phyloP scores from a whole-genome alignment of 176 grass and related monocot species.

The Ensete ventricosum region DNA sequence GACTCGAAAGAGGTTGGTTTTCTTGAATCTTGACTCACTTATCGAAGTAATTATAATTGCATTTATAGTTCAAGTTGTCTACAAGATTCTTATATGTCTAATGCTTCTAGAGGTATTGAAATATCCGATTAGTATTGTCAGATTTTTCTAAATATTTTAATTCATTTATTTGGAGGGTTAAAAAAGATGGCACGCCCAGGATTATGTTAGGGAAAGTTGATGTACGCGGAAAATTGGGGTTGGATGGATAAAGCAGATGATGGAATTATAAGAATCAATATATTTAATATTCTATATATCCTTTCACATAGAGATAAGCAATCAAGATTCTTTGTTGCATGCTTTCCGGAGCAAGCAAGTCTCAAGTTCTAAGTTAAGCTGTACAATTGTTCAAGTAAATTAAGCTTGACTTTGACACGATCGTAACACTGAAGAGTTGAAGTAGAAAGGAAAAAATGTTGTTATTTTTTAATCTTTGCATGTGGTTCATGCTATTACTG shows the following conservation, averaged over 20 bases:
- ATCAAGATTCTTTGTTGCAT: too few relatives aligned
- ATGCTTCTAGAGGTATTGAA: not conserved
- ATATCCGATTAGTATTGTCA: not conserved
- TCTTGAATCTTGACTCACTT: not conserved
- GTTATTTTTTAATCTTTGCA: too few relatives aligned
- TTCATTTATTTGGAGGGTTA: not conserved
- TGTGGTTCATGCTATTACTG: too few relatives aligned
- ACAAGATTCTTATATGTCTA: not conserved
- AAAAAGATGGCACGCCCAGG: not conserved
- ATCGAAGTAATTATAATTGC: not conserved
- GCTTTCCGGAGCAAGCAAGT: too few relatives aligned
- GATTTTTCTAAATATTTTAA: not conserved
- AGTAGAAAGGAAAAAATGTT: too few relatives aligned
- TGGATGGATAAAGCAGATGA: not conserved
- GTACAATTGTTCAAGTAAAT: not conserved
- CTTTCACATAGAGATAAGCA: not conserved
- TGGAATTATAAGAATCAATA: not conserved
- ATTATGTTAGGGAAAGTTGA: not conserved
- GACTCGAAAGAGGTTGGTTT: constrained; percentile 66
- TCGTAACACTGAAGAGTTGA: not conserved
- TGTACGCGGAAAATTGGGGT: not conserved
- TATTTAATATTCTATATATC: not conserved
- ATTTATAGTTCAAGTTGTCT: not conserved
- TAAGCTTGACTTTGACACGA: not conserved
- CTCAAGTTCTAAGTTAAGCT: not conserved